phyloP scores from a whole-genome alignment of 148 eudicot species.

The Amaranthus palmeri region DNA sequence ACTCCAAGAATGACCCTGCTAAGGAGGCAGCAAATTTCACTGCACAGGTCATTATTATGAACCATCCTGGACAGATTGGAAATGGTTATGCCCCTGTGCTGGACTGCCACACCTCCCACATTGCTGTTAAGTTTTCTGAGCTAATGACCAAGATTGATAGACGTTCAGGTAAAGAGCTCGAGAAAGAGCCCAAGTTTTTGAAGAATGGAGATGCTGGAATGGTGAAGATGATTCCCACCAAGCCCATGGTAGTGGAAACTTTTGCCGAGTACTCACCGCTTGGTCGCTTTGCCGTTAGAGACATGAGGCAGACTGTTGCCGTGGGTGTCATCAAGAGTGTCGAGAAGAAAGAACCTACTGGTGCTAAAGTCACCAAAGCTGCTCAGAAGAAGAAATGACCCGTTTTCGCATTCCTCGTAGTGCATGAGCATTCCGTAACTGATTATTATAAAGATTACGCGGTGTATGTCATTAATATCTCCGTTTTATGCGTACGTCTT shows the following conservation, averaged over 20 bases:
- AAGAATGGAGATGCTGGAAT: constrained; percentile 45
- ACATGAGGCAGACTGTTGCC: constrained; percentile 45
- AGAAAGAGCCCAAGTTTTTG: constrained; percentile 41
- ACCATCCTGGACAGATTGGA: constrained; percentile 49
- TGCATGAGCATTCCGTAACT: not conserved
- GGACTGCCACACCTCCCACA: constrained; percentile 44
- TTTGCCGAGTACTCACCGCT: constrained; percentile 41
- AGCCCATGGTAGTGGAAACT: constrained; percentile 49
- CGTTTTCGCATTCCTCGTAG: not conserved
- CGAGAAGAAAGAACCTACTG: constrained; percentile 35
- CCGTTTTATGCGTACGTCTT: not conserved
- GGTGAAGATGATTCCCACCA: constrained; percentile 44
- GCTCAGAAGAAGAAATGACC: constrained; percentile 31
- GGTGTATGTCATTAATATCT: not conserved
- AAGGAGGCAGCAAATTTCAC: constrained; percentile 38
- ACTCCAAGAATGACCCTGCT: constrained; percentile 42
- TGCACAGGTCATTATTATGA: constrained; percentile 46
- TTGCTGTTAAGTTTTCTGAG: constrained; percentile 39
- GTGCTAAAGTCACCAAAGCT: constrained; percentile 33
- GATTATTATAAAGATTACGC: not conserved
- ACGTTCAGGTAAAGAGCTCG: constrained; percentile 37
- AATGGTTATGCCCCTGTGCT: constrained; percentile 41
- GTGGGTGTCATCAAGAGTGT: constrained; percentile 38
- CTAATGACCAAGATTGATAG: constrained; percentile 39
- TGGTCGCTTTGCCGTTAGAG: constrained; percentile 42